Percentiles rank a stretch among this genome's conserved stretches.
Conservation (phyloP, 179 eudicot genomes). For the Actinidia arguta region DNA sequence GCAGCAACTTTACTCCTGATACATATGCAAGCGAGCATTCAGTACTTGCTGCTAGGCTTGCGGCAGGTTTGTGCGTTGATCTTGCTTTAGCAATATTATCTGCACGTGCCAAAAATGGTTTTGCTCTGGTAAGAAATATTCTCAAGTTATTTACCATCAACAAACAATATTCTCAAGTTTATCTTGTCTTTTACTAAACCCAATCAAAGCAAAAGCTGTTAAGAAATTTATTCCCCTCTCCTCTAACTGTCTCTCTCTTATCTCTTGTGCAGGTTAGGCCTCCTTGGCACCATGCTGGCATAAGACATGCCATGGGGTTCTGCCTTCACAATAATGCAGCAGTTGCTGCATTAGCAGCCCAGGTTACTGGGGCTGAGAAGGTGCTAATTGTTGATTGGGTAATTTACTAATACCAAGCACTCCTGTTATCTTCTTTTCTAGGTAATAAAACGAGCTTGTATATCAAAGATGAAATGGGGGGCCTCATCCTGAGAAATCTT, state of each 20-base stretch:
- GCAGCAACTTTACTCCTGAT: slow-evolving; percentile 96
- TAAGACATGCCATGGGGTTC: slow-evolving; percentile 94
- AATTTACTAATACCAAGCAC: slow-evolving; percentile 27
- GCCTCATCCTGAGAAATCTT: background rate
- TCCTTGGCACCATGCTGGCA: slow-evolving; percentile 99
- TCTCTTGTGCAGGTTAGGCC: slow-evolving; percentile 80
- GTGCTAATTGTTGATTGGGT: slow-evolving; percentile 98
- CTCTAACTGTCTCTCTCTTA: slow-evolving; percentile 10
- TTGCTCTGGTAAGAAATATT: slow-evolving; percentile 79
- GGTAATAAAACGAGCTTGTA: background rate
- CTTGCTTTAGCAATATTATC: slow-evolving; percentile 81
- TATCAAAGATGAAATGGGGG: background rate
- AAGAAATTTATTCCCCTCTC: no score
- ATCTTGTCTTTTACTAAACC: background rate
- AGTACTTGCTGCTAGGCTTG: slow-evolving; percentile 94
- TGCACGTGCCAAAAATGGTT: slow-evolving; percentile 90
- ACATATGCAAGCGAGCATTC: slow-evolving; percentile 98
- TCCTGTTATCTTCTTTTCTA: background rate
- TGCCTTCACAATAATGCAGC: slow-evolving; percentile 99
- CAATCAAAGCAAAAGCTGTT: background rate
- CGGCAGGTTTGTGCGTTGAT: slow-evolving; percentile 98
- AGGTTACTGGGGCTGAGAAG: slow-evolving; percentile 89
- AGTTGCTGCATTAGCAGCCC: slow-evolving; percentile 91
- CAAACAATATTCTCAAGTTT: no score
- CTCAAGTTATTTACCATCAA: slow-evolving; percentile 1